These are phyloP conservation scores for Paxillus involutus DNA, from an alignment of 768 basidiomycete genomes.

Conservation along the genomic window DNA sequence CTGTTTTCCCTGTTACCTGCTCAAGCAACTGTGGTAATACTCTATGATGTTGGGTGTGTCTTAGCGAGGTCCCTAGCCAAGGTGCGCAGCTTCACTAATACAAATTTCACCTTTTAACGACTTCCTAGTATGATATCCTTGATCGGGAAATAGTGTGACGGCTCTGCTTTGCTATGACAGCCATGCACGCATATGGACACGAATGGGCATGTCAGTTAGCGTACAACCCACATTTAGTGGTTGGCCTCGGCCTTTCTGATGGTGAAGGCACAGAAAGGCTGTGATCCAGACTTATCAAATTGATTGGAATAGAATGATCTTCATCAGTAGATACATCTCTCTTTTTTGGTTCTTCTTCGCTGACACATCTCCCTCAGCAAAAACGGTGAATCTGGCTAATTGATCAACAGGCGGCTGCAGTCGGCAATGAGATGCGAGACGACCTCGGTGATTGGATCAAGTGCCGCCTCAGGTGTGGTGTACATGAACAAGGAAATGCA, in stretches of 20 bases:
- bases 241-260: slow-evolving; percentile 5
- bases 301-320: background rate
- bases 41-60: slow-evolving; percentile 39
- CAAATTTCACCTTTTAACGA: too few species aligned
- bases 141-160: slow-evolving; percentile 8
- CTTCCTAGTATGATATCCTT: background rate
- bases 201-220: slow-evolving; percentile 29
- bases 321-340: too few species aligned
- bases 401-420: background rate
- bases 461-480: slow-evolving; percentile 14
- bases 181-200: slow-evolving; percentile 41
- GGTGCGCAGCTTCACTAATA: too few species aligned
- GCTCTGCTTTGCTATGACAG: slow-evolving; percentile 31
- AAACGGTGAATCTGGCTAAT: too few species aligned
- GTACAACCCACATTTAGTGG: slow-evolving; percentile 1
- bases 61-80: too few species aligned
- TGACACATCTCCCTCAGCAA: too few species aligned
- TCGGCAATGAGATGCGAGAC: slow-evolving; percentile 25
- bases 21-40: slow-evolving; percentile 25
- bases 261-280: slow-evolving; percentile 6
- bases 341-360: too few species aligned
- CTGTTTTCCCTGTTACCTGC: slow-evolving; percentile 30
- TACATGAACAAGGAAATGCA: slow-evolving; percentile 7
- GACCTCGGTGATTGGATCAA: slow-evolving; percentile 35
- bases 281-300: background rate